Conservation (phyloP, 441 rosid species). For the Arabidopsis hybrid region DNA sequence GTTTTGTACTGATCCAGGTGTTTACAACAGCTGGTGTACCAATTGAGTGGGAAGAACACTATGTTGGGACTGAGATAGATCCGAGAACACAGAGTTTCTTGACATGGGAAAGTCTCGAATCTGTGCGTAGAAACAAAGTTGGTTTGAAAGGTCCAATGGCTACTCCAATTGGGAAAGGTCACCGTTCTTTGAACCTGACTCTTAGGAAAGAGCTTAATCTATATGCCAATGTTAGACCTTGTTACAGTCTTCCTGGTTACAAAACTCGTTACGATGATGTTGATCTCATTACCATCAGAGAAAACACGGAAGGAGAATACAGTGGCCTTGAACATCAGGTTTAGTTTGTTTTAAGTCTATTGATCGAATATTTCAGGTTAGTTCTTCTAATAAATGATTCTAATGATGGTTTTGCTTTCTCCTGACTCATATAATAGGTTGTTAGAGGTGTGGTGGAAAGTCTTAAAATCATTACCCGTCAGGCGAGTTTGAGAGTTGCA, state of each 20-base stretch:
- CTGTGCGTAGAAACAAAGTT: constrained; percentile 75
- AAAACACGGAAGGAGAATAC: constrained; percentile 99
- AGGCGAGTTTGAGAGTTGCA: constrained; percentile 97
- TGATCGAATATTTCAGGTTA: not conserved
- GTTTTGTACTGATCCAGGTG: constrained; percentile 52
- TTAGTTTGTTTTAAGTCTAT: constrained; percentile 38
- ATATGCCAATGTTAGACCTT: constrained; percentile 98
- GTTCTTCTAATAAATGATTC: not conserved
- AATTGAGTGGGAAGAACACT: constrained; percentile 97
- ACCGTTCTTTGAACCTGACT: constrained; percentile 94
- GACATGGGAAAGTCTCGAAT: constrained; percentile 97
- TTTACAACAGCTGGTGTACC: constrained; percentile 85
- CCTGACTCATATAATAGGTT: constrained; percentile 54
- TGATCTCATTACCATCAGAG: constrained; percentile 92
- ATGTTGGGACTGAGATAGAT: constrained; percentile 80
- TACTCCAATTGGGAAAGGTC: constrained; percentile 99
- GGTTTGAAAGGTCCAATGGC: constrained; percentile 99
- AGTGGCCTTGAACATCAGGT: constrained; percentile 99
- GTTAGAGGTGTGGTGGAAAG: constrained; percentile 99
- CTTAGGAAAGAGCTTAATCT: constrained; percentile 94
- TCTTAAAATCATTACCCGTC: constrained; percentile 94
- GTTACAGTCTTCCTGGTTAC: constrained; percentile 95
- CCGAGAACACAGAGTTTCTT: constrained; percentile 96
- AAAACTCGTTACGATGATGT: constrained; percentile 95
- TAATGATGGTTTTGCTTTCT: constrained; percentile 27